A percentile compares a stretch with the other conserved stretches of the same genome.
Conservation (phyloP, 176 grass and related monocot species). For the Carex myosuroides region DNA sequence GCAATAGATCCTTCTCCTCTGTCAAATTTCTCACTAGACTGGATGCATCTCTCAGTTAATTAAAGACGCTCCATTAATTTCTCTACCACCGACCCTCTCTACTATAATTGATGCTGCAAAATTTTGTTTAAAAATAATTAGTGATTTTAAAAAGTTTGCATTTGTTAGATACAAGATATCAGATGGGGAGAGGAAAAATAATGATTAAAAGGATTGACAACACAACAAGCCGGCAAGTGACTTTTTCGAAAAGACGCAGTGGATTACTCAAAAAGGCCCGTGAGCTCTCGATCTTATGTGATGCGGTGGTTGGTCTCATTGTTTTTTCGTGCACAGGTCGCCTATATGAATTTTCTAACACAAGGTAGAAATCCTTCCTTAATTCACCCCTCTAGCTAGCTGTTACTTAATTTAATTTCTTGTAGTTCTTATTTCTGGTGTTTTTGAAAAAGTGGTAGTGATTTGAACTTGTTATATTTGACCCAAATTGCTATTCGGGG, state of each 20-base stretch:
- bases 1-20: background rate
- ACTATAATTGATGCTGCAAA: background rate
- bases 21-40: background rate
- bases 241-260: slow-evolving; percentile 10
- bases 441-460: background rate
- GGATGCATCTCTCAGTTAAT: background rate
- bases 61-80: background rate
- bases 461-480: background rate
- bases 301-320: slow-evolving; percentile 7
- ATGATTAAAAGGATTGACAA: slow-evolving; percentile 6
- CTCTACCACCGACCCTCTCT: background rate
- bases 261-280: slow-evolving; percentile 10
- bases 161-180: background rate
- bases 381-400: background rate
- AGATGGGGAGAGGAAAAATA: slow-evolving; percentile 19
- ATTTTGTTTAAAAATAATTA: too few species aligned
- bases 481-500: too few species aligned
- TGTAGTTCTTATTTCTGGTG: background rate
- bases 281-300: slow-evolving; percentile 14
- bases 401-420: background rate
- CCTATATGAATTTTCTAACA: slow-evolving; percentile 7
- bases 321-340: slow-evolving; percentile 9
- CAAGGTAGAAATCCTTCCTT: background rate
- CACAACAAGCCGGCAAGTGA: slow-evolving; percentile 19
- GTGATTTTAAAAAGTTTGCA: background rate